phyloP scores from a whole-genome alignment of 352 stramenopile species.

The Pythium utonaiense region DNA sequence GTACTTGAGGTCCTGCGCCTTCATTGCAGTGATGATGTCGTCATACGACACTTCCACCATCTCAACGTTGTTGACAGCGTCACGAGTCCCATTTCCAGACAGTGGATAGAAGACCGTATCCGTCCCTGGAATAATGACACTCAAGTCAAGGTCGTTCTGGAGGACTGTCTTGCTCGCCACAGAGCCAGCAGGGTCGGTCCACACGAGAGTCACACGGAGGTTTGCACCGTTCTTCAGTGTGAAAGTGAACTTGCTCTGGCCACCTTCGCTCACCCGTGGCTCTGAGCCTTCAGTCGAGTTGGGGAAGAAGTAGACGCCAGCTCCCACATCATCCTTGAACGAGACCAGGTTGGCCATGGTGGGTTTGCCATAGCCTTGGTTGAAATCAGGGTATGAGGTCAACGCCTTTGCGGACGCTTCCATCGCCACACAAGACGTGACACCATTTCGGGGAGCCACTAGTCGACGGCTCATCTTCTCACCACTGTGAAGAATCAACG shows the following conservation, averaged over 20 bases:
- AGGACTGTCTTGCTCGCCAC: slow-evolving; percentile 45
- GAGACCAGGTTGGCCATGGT: slow-evolving; percentile 58
- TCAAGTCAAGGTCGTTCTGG: slow-evolving; percentile 74
- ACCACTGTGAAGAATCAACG: slow-evolving; percentile 76
- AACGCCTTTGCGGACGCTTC: slow-evolving; percentile 31
- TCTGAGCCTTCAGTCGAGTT: slow-evolving; percentile 42
- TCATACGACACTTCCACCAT: slow-evolving; percentile 72
- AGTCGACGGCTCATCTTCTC: slow-evolving; percentile 54
- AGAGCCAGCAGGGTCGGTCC: slow-evolving; percentile 63
- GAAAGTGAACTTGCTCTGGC: slow-evolving; percentile 48
- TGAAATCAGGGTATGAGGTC: slow-evolving; percentile 51
- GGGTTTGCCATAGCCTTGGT: slow-evolving; percentile 76
- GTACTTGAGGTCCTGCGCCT: slow-evolving; percentile 25
- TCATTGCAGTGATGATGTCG: slow-evolving; percentile 29
- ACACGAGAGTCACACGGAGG: slow-evolving; percentile 65
- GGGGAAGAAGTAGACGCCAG: slow-evolving; percentile 28
- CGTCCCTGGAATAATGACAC: slow-evolving; percentile 47
- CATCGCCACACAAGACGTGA: slow-evolving; percentile 54
- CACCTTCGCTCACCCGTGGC: slow-evolving; percentile 49
- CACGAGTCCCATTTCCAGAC: slow-evolving; percentile 52
- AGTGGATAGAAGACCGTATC: slow-evolving; percentile 53
- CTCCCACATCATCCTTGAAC: slow-evolving; percentile 30
- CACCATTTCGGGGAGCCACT: slow-evolving; percentile 31
- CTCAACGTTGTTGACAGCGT: slow-evolving; percentile 74
- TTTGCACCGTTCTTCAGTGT: slow-evolving; percentile 49